Percentiles rank a stretch among this genome's conserved stretches.
phyloP scores from a whole-genome alignment of 345 rosid species.

The Salix udensis region DNA sequence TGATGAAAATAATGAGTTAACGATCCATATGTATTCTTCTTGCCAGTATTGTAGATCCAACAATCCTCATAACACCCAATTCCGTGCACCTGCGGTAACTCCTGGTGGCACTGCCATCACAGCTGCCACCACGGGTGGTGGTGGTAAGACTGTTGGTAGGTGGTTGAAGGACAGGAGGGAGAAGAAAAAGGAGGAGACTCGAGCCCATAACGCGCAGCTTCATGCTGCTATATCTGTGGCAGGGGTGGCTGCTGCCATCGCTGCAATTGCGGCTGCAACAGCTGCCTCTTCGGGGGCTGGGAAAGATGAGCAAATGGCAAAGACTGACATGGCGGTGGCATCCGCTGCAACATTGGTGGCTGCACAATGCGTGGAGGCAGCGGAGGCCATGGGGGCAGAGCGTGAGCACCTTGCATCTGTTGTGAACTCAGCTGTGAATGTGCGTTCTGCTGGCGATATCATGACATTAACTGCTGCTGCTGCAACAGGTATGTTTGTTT shows the following conservation, averaged over 20 bases:
- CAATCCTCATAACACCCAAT: conserved; percentile 37
- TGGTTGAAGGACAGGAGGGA: conserved; percentile 81
- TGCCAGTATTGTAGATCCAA: conserved; percentile 59
- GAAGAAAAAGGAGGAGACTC: conserved; percentile 79
- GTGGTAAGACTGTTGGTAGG: conserved; percentile 80
- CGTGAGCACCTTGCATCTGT: conserved; percentile 70
- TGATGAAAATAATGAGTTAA: neutral
- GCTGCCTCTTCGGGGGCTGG: conserved; percentile 58
- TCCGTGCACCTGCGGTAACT: conserved; percentile 28
- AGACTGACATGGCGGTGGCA: conserved; percentile 81
- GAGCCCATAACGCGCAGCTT: conserved; percentile 80
- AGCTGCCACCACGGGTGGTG: conserved; percentile 26
- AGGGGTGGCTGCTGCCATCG: conserved; percentile 80
- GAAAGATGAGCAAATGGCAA: conserved; percentile 73
- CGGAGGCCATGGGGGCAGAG: conserved; percentile 88
- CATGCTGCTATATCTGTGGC: conserved; percentile 78
- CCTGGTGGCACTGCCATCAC: conserved; percentile 21
- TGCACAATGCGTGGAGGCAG: conserved; percentile 84
- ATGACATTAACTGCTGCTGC: conserved; percentile 90
- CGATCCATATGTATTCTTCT: neutral
- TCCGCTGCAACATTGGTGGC: conserved; percentile 88
- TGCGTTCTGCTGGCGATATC: conserved; percentile 76
- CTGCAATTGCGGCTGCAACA: conserved; percentile 78
- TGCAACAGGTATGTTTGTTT: conserved; percentile 54
- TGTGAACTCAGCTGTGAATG: conserved; percentile 82